These are phyloP conservation scores for Kwoniella sp. DNA, from an alignment of 768 basidiomycete species.

Conservation along the genomic window DNA sequence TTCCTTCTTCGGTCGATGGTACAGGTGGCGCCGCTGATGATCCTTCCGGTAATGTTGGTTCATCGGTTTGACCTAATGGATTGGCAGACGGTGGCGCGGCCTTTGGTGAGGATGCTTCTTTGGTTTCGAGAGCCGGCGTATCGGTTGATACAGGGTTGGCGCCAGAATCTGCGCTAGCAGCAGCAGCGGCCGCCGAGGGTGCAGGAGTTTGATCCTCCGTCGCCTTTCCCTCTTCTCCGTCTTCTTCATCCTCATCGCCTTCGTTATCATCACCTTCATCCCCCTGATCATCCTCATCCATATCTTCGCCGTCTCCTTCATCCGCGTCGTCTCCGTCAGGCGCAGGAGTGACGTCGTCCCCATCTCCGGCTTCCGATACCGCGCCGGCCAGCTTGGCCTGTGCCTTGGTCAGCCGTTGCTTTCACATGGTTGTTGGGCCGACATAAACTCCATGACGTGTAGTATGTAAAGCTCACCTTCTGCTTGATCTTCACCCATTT, in stretches of 20 bases:
- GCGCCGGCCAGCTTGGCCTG: constrained; percentile 19
- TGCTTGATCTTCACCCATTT: constrained; percentile 46
- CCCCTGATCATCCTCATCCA: constrained; percentile 15
- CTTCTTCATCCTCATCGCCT: constrained; percentile 12
- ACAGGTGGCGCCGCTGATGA: constrained; percentile 6
- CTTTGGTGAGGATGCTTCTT: background rate
- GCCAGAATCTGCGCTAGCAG: background rate
- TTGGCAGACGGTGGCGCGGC: background rate
- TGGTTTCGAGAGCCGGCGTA: background rate
- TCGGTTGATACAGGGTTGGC: background rate
- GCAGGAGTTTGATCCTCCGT: constrained; percentile 6
- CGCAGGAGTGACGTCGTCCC: constrained; percentile 33
- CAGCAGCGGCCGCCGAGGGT: constrained; percentile 5
- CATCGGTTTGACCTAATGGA: background rate
- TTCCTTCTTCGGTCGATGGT: background rate
- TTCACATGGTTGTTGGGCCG: too few relatives aligned
- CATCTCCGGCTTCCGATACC: constrained; percentile 16
- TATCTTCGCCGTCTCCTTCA: constrained; percentile 18
- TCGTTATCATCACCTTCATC: constrained; percentile 10
- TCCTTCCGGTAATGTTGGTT: background rate
- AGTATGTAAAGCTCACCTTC: constrained; percentile 17
- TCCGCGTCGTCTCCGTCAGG: constrained; percentile 24
- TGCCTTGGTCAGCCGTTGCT: too few relatives aligned
- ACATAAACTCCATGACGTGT: too few relatives aligned
- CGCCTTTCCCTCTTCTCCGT: constrained; percentile 6